Evolutionary conservation across 176 grass and related monocot genomes (phyloP).

Genomic region (Musa itinerans): DNA sequence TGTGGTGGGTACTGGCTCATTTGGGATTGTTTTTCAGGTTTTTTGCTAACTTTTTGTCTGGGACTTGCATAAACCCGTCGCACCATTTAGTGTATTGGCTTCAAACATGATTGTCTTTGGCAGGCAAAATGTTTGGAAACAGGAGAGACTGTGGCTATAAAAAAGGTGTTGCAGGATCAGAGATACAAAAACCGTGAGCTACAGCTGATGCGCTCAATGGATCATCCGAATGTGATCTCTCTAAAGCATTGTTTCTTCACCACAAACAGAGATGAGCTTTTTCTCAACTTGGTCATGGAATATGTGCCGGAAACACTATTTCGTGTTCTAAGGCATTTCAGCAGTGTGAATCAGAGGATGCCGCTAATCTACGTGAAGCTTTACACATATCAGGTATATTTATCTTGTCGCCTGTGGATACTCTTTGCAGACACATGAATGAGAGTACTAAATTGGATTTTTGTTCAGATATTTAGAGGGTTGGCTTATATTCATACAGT

Average conservation of each 20-base stretch:
- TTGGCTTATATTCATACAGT: constrained; percentile 91
- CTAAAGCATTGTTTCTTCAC: constrained; percentile 99
- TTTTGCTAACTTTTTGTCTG: neutral
- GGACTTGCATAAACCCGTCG: neutral
- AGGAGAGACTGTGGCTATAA: constrained; percentile 85
- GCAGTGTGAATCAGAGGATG: constrained; percentile 95
- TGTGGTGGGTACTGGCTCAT: constrained; percentile 79
- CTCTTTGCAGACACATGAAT: neutral
- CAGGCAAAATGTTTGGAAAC: constrained; percentile 96
- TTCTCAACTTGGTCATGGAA: constrained; percentile 97
- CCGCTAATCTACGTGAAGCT: constrained; percentile 89
- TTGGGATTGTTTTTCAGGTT: constrained; percentile 89
- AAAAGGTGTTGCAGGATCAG: constrained; percentile 93
- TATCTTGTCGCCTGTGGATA: neutral
- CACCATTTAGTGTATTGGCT: neutral
- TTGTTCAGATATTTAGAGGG: constrained; percentile 75
- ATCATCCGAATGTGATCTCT: constrained; percentile 80
- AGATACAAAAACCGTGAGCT: constrained; percentile 92
- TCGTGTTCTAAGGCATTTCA: constrained; percentile 84
- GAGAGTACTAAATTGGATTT: constrained; percentile 2
- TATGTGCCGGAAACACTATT: constrained; percentile 83
- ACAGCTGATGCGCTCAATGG: constrained; percentile 88
- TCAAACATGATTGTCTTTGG: constrained; percentile 6
- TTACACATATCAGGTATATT: constrained; percentile 79
- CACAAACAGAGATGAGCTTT: constrained; percentile 86